phyloP scores from a whole-genome alignment of 1,284 basidiomycete species.

The Heimioporus punctisporus region DNA sequence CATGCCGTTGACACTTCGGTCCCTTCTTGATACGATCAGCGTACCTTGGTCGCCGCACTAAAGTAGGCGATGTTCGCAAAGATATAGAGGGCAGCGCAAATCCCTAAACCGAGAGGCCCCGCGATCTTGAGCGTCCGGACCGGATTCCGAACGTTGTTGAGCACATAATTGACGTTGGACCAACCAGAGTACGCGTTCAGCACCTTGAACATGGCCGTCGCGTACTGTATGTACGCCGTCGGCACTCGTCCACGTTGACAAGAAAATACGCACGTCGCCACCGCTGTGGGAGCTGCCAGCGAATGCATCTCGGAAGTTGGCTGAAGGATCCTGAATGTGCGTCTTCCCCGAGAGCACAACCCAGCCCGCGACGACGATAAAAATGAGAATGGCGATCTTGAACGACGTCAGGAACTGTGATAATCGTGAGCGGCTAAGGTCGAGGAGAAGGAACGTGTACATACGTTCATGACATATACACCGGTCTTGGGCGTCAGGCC shows the following conservation, averaged over 20 bases:
- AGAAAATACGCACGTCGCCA: conserved; percentile 36
- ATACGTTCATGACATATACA: conserved; percentile 1
- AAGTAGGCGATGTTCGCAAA: conserved; percentile 59
- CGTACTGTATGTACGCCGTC: conserved; percentile 40
- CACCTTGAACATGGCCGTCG: conserved; percentile 62
- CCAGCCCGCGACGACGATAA: conserved; percentile 31
- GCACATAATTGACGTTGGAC: conserved; percentile 52
- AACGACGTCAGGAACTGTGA: conserved; percentile 20
- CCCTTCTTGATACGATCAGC: not conserved
- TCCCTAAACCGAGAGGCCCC: conserved; percentile 51
- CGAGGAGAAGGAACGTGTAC: not conserved
- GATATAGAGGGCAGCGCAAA: conserved; percentile 49
- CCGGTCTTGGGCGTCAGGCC: not conserved
- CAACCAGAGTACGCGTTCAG: conserved; percentile 58
- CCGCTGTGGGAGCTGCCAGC: conserved; percentile 47
- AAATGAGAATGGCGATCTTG: conserved; percentile 28
- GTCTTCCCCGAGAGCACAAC: conserved; percentile 53
- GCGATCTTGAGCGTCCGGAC: conserved; percentile 56
- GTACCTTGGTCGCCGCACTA: conserved; percentile 31
- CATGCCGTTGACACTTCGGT: not conserved
- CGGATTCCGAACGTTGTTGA: conserved; percentile 56
- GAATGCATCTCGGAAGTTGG: conserved; percentile 51
- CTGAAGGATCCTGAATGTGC: conserved; percentile 40
- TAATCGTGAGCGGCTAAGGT: conserved; percentile 7
- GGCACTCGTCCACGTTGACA: not conserved